phyloP scores from a whole-genome alignment of 169 alveolate species.

The Cryptosporidium xiaoi region DNA sequence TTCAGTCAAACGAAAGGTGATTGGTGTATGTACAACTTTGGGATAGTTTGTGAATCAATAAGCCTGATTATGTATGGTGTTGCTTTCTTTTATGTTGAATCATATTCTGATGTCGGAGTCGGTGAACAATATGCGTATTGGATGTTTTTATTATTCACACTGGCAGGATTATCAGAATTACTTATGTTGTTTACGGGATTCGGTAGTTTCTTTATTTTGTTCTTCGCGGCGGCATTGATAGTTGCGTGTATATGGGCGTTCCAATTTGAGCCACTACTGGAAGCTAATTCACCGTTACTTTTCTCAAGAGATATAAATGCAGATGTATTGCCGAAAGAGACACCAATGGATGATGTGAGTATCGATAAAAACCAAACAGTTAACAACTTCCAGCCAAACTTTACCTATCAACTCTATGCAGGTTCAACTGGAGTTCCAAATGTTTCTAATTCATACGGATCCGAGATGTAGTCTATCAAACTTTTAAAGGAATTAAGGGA shows the following conservation, averaged over 20 bases:
- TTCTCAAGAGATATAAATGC: slow-evolving; percentile 64
- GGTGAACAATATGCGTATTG: slow-evolving; percentile 71
- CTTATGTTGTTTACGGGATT: slow-evolving; percentile 59
- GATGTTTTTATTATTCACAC: slow-evolving; percentile 35
- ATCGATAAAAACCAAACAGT: slow-evolving; percentile 44
- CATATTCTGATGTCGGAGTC: slow-evolving; percentile 65
- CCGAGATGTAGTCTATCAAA: slow-evolving; percentile 32
- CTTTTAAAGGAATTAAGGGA: neutral
- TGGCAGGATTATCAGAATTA: slow-evolving; percentile 52
- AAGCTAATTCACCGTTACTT: slow-evolving; percentile 35
- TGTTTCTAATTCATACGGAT: slow-evolving; percentile 44
- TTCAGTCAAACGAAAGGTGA: slow-evolving; percentile 66
- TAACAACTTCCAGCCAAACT: slow-evolving; percentile 56
- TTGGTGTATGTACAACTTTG: slow-evolving; percentile 68
- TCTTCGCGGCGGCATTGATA: slow-evolving; percentile 46
- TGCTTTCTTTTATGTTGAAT: slow-evolving; percentile 60
- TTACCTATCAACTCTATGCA: slow-evolving; percentile 64
- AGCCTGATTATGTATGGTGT: slow-evolving; percentile 62
- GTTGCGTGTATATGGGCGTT: slow-evolving; percentile 61
- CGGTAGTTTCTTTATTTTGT: slow-evolving; percentile 51
- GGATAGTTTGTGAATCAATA: slow-evolving; percentile 57
- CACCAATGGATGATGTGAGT: slow-evolving; percentile 54
- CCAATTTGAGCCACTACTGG: slow-evolving; percentile 49
- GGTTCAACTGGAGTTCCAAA: slow-evolving; percentile 54
- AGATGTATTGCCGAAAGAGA: slow-evolving; percentile 65